A percentile compares a stretch with the other conserved stretches of the same genome.
Conservation (phyloP, 306 rosid genomes). For the Dalbergia cochinchinensis region DNA sequence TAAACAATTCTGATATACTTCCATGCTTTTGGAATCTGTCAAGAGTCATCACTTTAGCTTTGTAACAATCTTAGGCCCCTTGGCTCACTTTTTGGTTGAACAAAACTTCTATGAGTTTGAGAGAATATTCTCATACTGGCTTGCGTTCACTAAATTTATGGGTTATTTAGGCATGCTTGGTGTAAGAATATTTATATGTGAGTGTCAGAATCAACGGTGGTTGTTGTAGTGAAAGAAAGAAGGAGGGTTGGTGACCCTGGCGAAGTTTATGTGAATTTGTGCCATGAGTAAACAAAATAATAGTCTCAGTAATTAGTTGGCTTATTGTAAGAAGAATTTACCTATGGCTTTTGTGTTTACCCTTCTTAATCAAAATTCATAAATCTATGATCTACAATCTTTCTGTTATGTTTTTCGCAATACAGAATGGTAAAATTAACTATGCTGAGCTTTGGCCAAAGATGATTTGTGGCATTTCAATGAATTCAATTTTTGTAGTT, state of each 20-base stretch:
- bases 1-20: conserved; percentile 44
- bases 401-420: conserved; percentile 15
- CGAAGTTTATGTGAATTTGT: conserved; percentile 3
- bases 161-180: conserved; percentile 32
- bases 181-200: conserved; percentile 14
- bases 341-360: neutral
- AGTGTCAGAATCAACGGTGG: neutral
- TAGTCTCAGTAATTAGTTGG: neutral
- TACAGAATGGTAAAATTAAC: conserved; percentile 5
- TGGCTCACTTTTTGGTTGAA: conserved; percentile 41
- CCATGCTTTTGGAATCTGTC: conserved; percentile 28
- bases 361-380: neutral
- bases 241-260: neutral
- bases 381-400: conserved; percentile 11
- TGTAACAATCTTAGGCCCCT: conserved; percentile 21
- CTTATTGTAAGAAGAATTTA: conserved; percentile 2
- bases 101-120: conserved; percentile 6
- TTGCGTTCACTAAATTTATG: conserved; percentile 15
- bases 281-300: neutral
- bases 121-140: conserved; percentile 34
- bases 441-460: conserved; percentile 8
- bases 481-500: conserved; percentile 27
- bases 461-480: conserved; percentile 28
- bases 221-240: conserved; percentile 27
- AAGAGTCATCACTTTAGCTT: conserved; percentile 13